Percentiles rank a stretch among this genome's conserved stretches.
Evolutionary conservation across 257 asterid species (phyloP).

Genomic region (Capsicum baccatum): DNA sequence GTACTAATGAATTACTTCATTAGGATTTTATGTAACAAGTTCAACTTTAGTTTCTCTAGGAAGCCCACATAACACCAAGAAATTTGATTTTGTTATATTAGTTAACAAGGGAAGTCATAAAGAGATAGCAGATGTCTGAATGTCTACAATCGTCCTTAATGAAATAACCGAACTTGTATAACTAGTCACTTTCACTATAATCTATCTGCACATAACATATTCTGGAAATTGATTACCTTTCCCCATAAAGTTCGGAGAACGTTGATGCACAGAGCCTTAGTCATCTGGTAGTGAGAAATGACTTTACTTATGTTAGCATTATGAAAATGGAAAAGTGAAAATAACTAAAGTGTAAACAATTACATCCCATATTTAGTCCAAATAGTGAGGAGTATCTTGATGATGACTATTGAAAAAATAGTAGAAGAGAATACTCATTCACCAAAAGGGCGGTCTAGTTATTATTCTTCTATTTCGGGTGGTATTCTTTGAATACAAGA

Average conservation of each 20-base stretch:
- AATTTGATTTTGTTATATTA: background rate
- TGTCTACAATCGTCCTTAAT: background rate
- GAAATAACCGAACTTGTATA: background rate
- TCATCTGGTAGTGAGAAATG: background rate
- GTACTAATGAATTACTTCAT: background rate
- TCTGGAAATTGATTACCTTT: background rate
- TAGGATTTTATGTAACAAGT: background rate
- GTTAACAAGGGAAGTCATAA: background rate
- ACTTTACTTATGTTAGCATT: conserved; percentile 16
- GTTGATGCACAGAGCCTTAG: background rate
- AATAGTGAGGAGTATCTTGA: background rate
- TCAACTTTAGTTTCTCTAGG: conserved; percentile 10
- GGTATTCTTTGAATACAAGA: conserved; percentile 14
- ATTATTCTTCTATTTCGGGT: background rate
- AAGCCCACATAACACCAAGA: background rate
- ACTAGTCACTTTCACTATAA: background rate
- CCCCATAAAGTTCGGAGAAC: background rate
- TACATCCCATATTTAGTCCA: conserved; percentile 10
- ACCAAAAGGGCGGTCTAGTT: background rate
- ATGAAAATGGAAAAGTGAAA: too few relatives aligned
- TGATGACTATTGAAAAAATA: background rate
- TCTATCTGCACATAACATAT: background rate
- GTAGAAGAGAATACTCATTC: background rate
- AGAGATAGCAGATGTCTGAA: background rate
- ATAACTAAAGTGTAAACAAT: background rate